Base-by-base conservation (phyloP, 176 grass and related monocot species). In the Poa pratensis region DNA sequence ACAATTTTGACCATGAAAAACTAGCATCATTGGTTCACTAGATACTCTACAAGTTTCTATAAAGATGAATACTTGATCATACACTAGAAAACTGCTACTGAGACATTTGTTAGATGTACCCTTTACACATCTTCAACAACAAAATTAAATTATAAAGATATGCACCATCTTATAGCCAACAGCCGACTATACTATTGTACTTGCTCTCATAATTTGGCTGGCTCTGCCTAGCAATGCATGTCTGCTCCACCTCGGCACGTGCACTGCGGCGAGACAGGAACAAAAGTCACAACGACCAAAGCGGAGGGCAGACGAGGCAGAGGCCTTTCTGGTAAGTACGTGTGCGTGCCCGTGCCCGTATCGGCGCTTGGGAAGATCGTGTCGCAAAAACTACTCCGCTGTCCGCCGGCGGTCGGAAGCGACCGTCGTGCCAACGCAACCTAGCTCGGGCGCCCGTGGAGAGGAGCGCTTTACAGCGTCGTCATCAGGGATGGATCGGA, bases 361-460 rank as follows among this genome's bases (percentile, higher is more conserved):
- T 28, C 67, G 19, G 54, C 58, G 77, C 58, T 24, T 22, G 23
- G 77, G 16, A 48, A 64, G 23, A 48, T 64, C 77, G 54, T 78
- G 54, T 48, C 57, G 16, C 65, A 9, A 68, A 78, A 79, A 61
- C 76, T 79, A 78, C 20, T 43, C 76, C 57, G 37, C 35, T 82
- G 65, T 57, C 51, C 42, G 65, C 51, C 32, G 26, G 10, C 19
- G 79, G 20, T 58, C 39, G 58, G 77, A 63, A 48, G 39, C 57
- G 22, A 4, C 62, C 62, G 24, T 5, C 32, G 20, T 20, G 20
- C 69, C 52, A 67, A 37, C 50, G 50, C 15, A 5, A 6, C 64
- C 64, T 37, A n/a, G n/a, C n/a, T n/a, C 64, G 64, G 26, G 14
- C 62, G 61, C 0, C 45, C 45, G 45, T 48, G 14, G 37, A 16